Evolutionary conservation across 73 alveolate species (phyloP).

Genomic region (Effrenium voratum): DNA sequence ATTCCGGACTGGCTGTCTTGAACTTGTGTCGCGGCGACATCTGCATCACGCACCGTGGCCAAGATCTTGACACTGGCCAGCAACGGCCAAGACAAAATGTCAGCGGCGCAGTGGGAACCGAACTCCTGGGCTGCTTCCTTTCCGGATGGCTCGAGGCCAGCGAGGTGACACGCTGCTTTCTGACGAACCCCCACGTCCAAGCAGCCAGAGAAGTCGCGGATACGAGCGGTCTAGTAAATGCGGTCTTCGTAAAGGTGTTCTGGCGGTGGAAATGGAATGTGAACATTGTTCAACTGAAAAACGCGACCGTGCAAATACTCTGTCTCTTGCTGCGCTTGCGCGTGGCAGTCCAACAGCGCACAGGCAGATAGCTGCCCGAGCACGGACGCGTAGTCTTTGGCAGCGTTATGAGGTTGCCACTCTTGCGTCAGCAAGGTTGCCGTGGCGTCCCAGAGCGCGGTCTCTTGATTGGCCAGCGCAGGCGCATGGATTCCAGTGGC

Average conservation of each 20-base stretch:
- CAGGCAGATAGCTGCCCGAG: not conserved
- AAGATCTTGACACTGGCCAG: not conserved
- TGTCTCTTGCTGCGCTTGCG: not conserved
- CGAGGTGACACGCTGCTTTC: not conserved
- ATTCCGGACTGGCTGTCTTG: too few species aligned
- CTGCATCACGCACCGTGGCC: not conserved
- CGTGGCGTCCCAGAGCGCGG: not conserved
- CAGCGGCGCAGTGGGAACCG: not conserved
- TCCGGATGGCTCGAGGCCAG: not conserved
- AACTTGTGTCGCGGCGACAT: not conserved
- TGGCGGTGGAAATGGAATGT: not conserved
- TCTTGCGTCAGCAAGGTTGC: not conserved
- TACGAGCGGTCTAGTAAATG: not conserved
- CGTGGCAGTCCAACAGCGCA: not conserved
- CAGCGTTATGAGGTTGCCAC: not conserved
- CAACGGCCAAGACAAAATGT: not conserved
- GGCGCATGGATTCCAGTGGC: not conserved
- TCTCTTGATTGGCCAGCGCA: not conserved
- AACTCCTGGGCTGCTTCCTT: not conserved
- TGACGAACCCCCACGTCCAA: constrained; percentile 2
- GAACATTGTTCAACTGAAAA: not conserved
- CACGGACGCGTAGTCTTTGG: not conserved
- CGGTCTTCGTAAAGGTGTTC: not conserved
- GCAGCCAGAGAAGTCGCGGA: not conserved
- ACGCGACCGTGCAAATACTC: not conserved